Evolutionary conservation across 495 filamentous ascomycete species (phyloP).

Genomic region (Penicillium daleae): DNA sequence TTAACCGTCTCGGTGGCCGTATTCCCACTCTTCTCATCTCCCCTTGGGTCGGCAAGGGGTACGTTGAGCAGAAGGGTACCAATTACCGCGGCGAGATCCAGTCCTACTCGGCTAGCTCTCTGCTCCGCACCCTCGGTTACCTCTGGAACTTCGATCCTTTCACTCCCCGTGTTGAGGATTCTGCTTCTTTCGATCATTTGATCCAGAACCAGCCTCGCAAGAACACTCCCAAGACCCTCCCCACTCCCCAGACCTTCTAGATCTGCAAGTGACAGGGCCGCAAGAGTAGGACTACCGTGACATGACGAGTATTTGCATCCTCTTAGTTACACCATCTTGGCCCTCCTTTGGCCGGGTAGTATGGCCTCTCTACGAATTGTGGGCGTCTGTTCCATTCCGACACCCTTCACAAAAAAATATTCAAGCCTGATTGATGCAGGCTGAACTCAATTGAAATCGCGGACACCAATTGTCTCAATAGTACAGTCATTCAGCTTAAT

Average conservation of each 20-base stretch:
- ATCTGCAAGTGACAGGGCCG: too few species aligned
- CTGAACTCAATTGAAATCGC: too few species aligned
- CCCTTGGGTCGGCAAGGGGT: slow-evolving; percentile 48
- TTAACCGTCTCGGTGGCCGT: slow-evolving; percentile 53
- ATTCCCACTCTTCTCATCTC: slow-evolving; percentile 55
- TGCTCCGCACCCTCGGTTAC: slow-evolving; percentile 46
- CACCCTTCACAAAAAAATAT: too few species aligned
- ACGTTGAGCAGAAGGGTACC: slow-evolving; percentile 51
- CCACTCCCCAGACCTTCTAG: slow-evolving; percentile 23
- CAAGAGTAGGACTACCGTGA: too few species aligned
- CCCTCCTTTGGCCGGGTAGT: too few species aligned
- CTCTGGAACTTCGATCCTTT: slow-evolving; percentile 52
- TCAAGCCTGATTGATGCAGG: too few species aligned
- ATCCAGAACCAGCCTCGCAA: slow-evolving; percentile 28
- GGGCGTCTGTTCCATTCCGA: too few species aligned
- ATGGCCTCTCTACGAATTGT: too few species aligned
- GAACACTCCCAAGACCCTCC: slow-evolving; percentile 31
- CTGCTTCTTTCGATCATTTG: slow-evolving; percentile 50
- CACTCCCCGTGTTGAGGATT: slow-evolving; percentile 41
- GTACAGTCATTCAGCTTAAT: too few species aligned
- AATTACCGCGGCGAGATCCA: slow-evolving; percentile 36
- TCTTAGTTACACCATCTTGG: too few species aligned
- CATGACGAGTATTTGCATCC: too few species aligned
- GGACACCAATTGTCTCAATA: too few species aligned
- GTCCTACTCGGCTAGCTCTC: slow-evolving; percentile 45